phyloP scores from a whole-genome alignment of 768 basidiomycete species.

The Floccularia luteovirens region DNA sequence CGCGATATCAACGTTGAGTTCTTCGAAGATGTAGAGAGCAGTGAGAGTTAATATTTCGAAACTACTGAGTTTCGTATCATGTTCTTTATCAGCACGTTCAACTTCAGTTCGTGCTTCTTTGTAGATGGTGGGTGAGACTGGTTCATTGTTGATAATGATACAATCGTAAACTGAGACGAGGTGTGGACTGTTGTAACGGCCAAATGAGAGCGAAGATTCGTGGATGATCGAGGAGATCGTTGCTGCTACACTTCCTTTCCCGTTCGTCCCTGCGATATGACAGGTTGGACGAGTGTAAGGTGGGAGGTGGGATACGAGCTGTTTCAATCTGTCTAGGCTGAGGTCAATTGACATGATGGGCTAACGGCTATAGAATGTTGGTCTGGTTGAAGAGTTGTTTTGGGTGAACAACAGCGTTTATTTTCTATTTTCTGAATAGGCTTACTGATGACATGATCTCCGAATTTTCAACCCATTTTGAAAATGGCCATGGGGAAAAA shows the following conservation, averaged over 20 bases:
- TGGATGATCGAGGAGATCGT: constrained; percentile 71
- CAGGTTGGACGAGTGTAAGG: constrained; percentile 72
- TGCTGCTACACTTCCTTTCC: constrained; percentile 90
- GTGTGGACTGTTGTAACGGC: constrained; percentile 91
- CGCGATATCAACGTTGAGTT: constrained; percentile 62
- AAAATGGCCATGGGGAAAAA: no score
- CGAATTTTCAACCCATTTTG: no score
- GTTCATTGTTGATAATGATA: constrained; percentile 57
- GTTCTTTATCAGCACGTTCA: constrained; percentile 33
- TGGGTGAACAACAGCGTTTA: no score
- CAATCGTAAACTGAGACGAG: constrained; percentile 71
- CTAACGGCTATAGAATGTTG: no score
- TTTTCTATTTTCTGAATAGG: no score
- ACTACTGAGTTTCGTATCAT: constrained; percentile 44
- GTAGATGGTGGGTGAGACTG: constrained; percentile 46
- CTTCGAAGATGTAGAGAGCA: constrained; percentile 73
- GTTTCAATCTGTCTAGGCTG: constrained; percentile 48
- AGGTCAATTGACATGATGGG: constrained; percentile 66
- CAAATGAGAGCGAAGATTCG: constrained; percentile 49
- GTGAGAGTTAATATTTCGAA: constrained; percentile 87
- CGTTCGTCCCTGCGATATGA: constrained; percentile 94
- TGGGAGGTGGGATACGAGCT: constrained; percentile 46
- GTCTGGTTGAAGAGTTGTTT: no score
- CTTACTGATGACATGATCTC: no score
- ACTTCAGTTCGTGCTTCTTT: constrained; percentile 35